These are phyloP conservation scores for Phylloporus gajari DNA, from an alignment of 1,284 basidiomycete species.

Conservation along the genomic window DNA sequence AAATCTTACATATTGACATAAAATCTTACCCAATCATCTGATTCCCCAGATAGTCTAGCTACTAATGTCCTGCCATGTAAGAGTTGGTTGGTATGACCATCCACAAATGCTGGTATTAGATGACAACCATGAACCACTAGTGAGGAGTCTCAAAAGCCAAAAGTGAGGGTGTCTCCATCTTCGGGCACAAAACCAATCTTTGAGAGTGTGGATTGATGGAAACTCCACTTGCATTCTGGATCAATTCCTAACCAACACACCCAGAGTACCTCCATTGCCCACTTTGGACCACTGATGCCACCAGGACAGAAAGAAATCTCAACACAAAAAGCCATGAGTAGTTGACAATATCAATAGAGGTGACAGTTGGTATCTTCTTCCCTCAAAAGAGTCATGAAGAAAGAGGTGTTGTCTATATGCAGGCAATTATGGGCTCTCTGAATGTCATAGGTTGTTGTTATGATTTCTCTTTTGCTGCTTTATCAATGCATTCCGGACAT, in stretches of 20 bases:
- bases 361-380: neutral
- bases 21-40: slow-evolving; percentile 8
- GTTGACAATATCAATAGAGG: neutral
- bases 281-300: neutral
- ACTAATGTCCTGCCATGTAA: neutral
- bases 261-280: slow-evolving; percentile 18
- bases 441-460: neutral
- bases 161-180: neutral
- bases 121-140: slow-evolving; percentile 7
- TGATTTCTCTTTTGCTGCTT: too few species aligned
- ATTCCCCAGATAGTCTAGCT: slow-evolving; percentile 6
- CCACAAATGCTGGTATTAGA: slow-evolving; percentile 5
- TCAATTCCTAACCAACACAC: slow-evolving; percentile 16
- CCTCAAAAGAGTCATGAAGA: neutral
- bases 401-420: neutral
- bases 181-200: neutral
- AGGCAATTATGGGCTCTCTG: neutral
- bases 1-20: slow-evolving; percentile 18
- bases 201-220: neutral
- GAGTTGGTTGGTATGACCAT: neutral
- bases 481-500: too few species aligned
- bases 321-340: neutral
- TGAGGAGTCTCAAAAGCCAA: slow-evolving; percentile 12
- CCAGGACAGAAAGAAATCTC: neutral
- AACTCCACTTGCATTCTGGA: neutral